Evolutionary conservation across 148 eudicot genomes (phyloP).

Genomic region (Gaultheria prostrata): DNA sequence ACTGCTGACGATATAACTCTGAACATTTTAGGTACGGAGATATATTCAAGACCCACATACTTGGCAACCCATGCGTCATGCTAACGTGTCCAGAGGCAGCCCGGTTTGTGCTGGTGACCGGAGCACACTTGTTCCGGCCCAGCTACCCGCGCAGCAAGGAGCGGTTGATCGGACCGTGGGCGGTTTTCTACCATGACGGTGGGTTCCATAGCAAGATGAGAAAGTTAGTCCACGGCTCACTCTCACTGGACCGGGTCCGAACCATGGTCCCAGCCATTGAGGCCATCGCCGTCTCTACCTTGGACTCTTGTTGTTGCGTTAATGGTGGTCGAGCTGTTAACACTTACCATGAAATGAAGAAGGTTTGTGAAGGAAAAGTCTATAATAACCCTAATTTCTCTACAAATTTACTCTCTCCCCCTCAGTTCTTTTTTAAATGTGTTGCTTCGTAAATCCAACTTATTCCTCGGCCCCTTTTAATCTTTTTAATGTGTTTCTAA

Average conservation of each 20-base stretch:
- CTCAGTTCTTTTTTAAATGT: too few relatives aligned
- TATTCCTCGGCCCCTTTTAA: too few relatives aligned
- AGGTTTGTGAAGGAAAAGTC: conserved; percentile 2
- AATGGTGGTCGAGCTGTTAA: not conserved
- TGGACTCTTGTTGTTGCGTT: conserved; percentile 18
- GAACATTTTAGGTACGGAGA: conserved; percentile 20
- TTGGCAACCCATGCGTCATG: conserved; percentile 26
- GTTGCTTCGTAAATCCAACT: too few relatives aligned
- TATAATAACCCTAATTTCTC: not conserved
- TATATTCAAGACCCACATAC: conserved; percentile 23
- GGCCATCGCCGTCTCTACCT: conserved; percentile 16
- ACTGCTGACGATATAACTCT: too few relatives aligned
- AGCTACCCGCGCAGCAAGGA: conserved; percentile 27
- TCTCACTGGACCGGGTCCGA: conserved; percentile 18
- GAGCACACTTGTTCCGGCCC: conserved; percentile 19
- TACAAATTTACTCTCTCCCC: too few relatives aligned
- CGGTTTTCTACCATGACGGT: conserved; percentile 23
- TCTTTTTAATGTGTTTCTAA: too few relatives aligned
- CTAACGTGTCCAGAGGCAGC: conserved; percentile 23
- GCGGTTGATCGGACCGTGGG: conserved; percentile 24
- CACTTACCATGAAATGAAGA: conserved; percentile 26
- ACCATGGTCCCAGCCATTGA: conserved; percentile 18
- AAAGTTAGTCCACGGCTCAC: conserved; percentile 23
- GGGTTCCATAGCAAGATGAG: conserved; percentile 19
- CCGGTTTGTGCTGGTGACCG: conserved; percentile 19